A percentile compares a stretch with the other conserved stretches of the same genome.
Conservation (phyloP, 1,139 yeast genomes). For the Nakaseomyces kungkrabaensis region DNA sequence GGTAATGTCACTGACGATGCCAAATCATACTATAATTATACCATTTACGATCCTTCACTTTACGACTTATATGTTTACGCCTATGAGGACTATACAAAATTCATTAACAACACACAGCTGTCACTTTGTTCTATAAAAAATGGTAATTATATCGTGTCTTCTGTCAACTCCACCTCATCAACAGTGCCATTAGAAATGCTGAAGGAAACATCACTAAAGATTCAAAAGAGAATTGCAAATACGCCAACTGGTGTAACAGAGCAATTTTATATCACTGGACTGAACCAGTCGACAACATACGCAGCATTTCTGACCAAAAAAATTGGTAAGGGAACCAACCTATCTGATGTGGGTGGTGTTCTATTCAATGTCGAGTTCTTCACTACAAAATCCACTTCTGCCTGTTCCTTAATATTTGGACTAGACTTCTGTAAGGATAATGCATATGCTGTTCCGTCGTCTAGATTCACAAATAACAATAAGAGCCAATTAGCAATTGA, state of each 20-base stretch:
- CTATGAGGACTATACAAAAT: constrained; percentile 33
- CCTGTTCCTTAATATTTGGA: constrained; percentile 63
- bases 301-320: constrained; percentile 51
- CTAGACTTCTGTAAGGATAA: constrained; percentile 70
- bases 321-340: constrained; percentile 28
- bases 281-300: constrained; percentile 55
- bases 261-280: constrained; percentile 53
- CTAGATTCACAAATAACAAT: constrained; percentile 22
- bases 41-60: constrained; percentile 26
- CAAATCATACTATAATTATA: constrained; percentile 22
- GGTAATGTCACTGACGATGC: constrained; percentile 40
- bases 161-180: constrained; percentile 11
- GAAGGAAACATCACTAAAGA: constrained; percentile 12
- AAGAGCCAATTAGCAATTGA: constrained; percentile 30
- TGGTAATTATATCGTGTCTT: constrained; percentile 32
- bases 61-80: constrained; percentile 42
- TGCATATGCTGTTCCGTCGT: constrained; percentile 80
- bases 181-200: constrained; percentile 5
- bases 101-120: constrained; percentile 35
- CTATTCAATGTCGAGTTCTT: constrained; percentile 53
- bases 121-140: constrained; percentile 67
- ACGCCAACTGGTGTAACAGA: constrained; percentile 44
- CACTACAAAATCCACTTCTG: constrained; percentile 43
- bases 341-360: constrained; percentile 49
- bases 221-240: constrained; percentile 36